These are phyloP conservation scores for Cladosporium austrohemisphaericum DNA, from an alignment of 2,329 filamentous ascomycete genomes.

Conservation along the genomic window DNA sequence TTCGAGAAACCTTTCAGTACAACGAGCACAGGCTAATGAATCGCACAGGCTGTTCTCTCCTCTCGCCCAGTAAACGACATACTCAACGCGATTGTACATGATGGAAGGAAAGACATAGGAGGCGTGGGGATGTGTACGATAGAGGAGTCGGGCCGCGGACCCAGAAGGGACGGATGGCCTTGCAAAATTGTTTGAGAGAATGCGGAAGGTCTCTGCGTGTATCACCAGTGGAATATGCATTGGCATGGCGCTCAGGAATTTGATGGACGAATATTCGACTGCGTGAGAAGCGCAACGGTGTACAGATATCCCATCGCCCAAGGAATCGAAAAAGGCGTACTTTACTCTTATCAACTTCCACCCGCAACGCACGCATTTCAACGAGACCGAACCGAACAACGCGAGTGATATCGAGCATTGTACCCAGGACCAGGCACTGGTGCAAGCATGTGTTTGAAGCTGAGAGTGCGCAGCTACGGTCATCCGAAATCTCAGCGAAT, in stretches of 20 bases:
- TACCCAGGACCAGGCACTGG: too few relatives aligned
- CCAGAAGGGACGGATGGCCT: background rate
- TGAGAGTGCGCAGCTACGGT: too few relatives aligned
- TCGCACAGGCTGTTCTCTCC: slow-evolving; percentile 29
- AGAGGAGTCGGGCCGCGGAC: slow-evolving; percentile 1
- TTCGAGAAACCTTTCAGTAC: background rate
- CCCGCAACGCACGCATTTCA: too few relatives aligned
- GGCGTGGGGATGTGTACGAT: slow-evolving; percentile 19
- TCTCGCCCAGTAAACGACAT: slow-evolving; percentile 30
- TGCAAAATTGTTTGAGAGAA: too few relatives aligned
- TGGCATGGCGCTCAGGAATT: slow-evolving; percentile 10
- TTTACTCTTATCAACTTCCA: slow-evolving; percentile 10
- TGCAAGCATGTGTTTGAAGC: too few relatives aligned
- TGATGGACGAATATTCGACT: slow-evolving; percentile 1
- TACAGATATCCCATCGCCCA: slow-evolving; percentile 9
- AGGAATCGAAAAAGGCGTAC: slow-evolving; percentile 20
- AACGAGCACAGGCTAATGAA: slow-evolving; percentile 14
- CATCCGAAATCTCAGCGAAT: too few relatives aligned
- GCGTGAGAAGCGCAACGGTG: slow-evolving; percentile 2
- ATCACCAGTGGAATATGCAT: too few relatives aligned
- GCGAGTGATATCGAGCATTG: too few relatives aligned
- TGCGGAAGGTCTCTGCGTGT: too few relatives aligned
- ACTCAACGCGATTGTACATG: background rate
- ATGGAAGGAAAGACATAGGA: background rate
- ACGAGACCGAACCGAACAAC: too few relatives aligned